Percentiles rank a stretch among this genome's conserved stretches.
These are phyloP conservation scores for Oryza brachyantha DNA, from an alignment of 176 grass and related monocot species.

Conservation along the genomic window DNA sequence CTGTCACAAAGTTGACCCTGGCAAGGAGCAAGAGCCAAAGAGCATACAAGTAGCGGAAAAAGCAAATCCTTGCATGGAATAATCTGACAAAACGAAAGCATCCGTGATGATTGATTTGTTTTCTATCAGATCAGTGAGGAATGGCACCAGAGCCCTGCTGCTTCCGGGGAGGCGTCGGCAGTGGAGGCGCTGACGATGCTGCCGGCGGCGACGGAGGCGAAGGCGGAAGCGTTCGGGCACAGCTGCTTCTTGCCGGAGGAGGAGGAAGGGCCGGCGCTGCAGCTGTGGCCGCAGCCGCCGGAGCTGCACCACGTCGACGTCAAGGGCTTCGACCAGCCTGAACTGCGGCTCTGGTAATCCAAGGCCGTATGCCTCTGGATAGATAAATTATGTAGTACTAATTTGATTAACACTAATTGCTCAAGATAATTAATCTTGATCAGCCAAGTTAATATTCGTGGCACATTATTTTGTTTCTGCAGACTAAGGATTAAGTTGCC, in stretches of 20 bases:
- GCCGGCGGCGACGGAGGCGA: too few species aligned
- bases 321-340: neutral
- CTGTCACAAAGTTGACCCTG: conserved; percentile 10
- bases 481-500: too few species aligned
- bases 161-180: too few species aligned
- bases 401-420: neutral
- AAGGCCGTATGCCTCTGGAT: neutral
- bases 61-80: neutral
- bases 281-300: conserved; percentile 8
- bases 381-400: neutral
- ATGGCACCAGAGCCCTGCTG: too few species aligned
- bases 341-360: neutral
- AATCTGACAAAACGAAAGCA: too few species aligned
- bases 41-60: conserved; percentile 6
- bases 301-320: neutral
- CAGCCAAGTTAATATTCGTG: too few species aligned
- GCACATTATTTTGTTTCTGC: neutral
- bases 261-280: neutral
- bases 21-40: conserved; percentile 27
- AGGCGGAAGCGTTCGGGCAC: too few species aligned
- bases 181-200: too few species aligned
- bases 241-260: too few species aligned
- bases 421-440: too few species aligned
- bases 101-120: too few species aligned
- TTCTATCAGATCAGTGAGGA: too few species aligned